Evolutionary conservation across 805 yeast species (phyloP), one percentile per base, ranked within the genome.

Genomic region (Saturnispora ahearnii): DNA sequence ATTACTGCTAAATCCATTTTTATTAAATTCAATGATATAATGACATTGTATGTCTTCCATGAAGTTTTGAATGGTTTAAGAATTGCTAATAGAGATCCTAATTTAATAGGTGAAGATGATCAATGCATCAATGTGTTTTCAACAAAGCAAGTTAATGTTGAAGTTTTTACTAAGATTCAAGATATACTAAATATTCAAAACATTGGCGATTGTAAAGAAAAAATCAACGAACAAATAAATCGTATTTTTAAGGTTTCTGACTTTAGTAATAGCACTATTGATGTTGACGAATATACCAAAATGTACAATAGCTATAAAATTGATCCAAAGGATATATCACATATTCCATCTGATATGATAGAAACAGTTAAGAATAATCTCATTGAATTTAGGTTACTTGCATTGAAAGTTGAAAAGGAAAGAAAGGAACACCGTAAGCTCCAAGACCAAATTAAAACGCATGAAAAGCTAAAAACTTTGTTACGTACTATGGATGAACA

Each of bases 261-360:
- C 11, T 15, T 15, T 12, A 36, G 15, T 22, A 36, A 36, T 15
- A 36, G 24, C 9, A 18, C 6, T 9, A 18, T 30, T 15, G 43
- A 43, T 47, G 44, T 32, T 3, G 55, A 50, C 41, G 61, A 55
- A n/a, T 54, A 51, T 15, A 51, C 51, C 4, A 45, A 36, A 18
- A 38, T 55, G 33, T 52, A 59, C 28, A 52, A 53, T 11, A 55
- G 54, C 3, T 81, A 82, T 59, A 70, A 73, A 48, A 76, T 82
- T 31, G 84, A 82, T 58, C 69, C 72, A n/a, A 65, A 68, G 43
- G 86, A 81, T 56, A 60, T 82, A 48, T 65, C 71, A 12, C 86
- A 78, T 54, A 74, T 81, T 4, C 85, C 87, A 2, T 62, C 65
- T 24, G 74, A 75, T 26, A 66, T 77, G 68, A 62, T 74, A 42